Conservation (phyloP, 129 eudicot genomes). For the Flaveria brownii region DNA sequence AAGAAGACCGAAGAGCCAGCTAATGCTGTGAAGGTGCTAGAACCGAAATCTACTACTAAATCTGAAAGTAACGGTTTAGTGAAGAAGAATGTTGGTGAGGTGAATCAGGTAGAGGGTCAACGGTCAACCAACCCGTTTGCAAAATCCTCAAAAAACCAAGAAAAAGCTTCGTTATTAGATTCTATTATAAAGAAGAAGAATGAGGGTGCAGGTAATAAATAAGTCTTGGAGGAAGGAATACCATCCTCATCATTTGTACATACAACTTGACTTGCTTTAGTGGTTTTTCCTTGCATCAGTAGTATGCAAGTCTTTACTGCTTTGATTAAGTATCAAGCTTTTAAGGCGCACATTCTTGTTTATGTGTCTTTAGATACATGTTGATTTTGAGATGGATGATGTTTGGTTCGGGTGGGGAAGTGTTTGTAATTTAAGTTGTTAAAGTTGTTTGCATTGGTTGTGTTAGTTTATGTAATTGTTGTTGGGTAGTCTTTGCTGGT, state of each 20-base stretch:
- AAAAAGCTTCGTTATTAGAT: conserved; percentile 66
- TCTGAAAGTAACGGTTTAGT: conserved; percentile 36
- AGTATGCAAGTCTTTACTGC: neutral
- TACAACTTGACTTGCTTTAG: conserved; percentile 2
- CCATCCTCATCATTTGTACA: conserved; percentile 14
- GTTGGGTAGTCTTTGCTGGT: neutral
- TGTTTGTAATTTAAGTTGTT: too few relatives aligned
- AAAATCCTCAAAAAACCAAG: conserved; percentile 66
- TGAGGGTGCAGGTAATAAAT: conserved; percentile 42
- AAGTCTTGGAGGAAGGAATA: conserved; percentile 13
- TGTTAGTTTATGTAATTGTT: neutral
- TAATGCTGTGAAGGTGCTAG: conserved; percentile 36
- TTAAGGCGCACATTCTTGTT: too few relatives aligned
- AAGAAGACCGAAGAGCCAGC: conserved; percentile 37
- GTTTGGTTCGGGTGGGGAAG: neutral
- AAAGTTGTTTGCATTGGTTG: neutral
- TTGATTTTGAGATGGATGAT: conserved; percentile 1
- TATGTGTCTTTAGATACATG: neutral
- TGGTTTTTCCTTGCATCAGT: conserved; percentile 15
- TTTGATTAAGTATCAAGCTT: neutral
- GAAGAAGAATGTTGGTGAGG: conserved; percentile 39
- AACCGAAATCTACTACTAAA: conserved; percentile 31
- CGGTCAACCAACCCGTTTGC: conserved; percentile 79
- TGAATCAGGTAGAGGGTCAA: conserved; percentile 29
- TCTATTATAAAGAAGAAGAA: conserved; percentile 73